Percentiles rank a stretch among this genome's conserved stretches.
phyloP scores from a whole-genome alignment of 352 stramenopile genomes.

The Globisporangium mamillatum region DNA sequence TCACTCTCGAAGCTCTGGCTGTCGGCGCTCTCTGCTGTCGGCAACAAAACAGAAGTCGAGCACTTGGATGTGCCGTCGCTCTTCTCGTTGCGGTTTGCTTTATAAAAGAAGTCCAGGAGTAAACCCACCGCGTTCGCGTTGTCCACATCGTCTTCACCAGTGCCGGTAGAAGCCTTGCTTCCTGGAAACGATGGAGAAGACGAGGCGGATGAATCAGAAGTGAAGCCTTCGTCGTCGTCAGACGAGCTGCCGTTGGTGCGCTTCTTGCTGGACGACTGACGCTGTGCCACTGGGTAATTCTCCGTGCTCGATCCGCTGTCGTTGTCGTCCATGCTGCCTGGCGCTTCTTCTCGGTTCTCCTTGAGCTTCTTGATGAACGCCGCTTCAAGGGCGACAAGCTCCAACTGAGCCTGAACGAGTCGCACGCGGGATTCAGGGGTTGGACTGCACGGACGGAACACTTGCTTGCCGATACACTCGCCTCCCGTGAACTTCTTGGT shows the following conservation, averaged over 20 bases:
- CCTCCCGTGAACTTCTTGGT: slow-evolving; percentile 92
- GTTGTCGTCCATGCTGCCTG: slow-evolving; percentile 48
- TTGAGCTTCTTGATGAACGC: slow-evolving; percentile 78
- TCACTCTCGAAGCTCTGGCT: slow-evolving; percentile 23
- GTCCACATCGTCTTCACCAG: slow-evolving; percentile 35
- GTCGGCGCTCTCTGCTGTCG: neutral
- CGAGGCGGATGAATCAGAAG: slow-evolving; percentile 31
- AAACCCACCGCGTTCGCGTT: slow-evolving; percentile 68
- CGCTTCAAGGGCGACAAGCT: slow-evolving; percentile 67
- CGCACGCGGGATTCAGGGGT: slow-evolving; percentile 62
- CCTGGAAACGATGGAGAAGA: slow-evolving; percentile 5
- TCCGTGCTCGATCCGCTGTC: slow-evolving; percentile 23
- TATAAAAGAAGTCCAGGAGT: slow-evolving; percentile 81
- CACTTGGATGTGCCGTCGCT: slow-evolving; percentile 17
- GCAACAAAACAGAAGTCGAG: neutral
- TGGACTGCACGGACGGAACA: slow-evolving; percentile 72
- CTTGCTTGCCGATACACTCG: slow-evolving; percentile 90
- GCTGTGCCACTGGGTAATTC: neutral
- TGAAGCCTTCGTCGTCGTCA: slow-evolving; percentile 29
- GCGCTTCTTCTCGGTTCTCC: slow-evolving; percentile 74
- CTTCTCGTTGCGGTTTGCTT: slow-evolving; percentile 64
- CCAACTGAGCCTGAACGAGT: slow-evolving; percentile 71
- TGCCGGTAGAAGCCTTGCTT: neutral
- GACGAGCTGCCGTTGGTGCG: slow-evolving; percentile 17
- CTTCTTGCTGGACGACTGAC: slow-evolving; percentile 21